Base-by-base conservation (phyloP, 176 grass and related monocot species). In the Aegilops umbellulata region DNA sequence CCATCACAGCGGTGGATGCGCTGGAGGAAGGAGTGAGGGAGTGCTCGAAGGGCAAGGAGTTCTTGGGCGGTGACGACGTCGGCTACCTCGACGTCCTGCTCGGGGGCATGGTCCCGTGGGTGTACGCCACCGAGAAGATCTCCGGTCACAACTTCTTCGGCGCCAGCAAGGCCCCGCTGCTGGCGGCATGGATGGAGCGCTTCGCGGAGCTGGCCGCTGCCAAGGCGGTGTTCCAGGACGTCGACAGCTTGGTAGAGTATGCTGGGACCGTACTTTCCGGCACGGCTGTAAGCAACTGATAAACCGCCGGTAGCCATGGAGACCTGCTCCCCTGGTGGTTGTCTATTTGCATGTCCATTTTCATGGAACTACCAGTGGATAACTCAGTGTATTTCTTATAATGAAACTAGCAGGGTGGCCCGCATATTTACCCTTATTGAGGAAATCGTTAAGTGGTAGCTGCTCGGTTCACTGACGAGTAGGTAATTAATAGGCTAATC, bases 81-180 rank as follows among this genome's bases (percentile, higher is more conserved):
- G 93, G 88, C 2, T 95, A 87, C 68, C 11, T 93, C 5, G 93
- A 93, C 27, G 36, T 93, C 24, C 5, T 44, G 26, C 55, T 93
- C 0, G 93, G 82, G 4, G 11, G 88, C 23, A 65, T 41, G 10
- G 25, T 42, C 49, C 20, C 76, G 7, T 86, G 67, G 34, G 24
- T 57, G 49, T 36, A 61, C 47, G 58, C 65, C 0, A 51, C 46
- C 3, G 78, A 81, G 2, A 70, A 53, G 23, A 22, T 90, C 11
- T 13, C 3, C 1, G 74, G 51, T 5, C 10, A 79, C 15, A 69
- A 72, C 41, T 38, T 88, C 11, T 5, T 92, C 13, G 82, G 86
- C 8, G 72, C 85, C 51, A 31, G 58, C 2, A 86, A n/a, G 82
- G 51, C n/a, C 2, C 93, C 90, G 26, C 60, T 29, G 19, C 63